Base-by-base conservation (phyloP, 306 rosid genomes). In the Acmispon strigosus region DNA sequence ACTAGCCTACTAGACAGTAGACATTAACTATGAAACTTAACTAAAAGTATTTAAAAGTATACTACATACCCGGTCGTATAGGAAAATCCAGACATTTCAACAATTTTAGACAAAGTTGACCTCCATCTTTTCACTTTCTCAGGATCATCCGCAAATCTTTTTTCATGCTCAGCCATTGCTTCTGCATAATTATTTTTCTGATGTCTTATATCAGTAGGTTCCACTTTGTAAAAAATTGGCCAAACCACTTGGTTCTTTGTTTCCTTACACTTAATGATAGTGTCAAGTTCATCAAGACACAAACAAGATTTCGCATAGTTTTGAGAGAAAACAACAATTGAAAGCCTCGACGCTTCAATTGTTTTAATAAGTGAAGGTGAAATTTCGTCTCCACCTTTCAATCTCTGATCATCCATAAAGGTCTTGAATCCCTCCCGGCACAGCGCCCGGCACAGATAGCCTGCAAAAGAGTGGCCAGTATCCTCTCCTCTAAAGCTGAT, bases 151-250 rank as follows among this genome's bases (percentile, higher is more conserved):
- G 54, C 66, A 10, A 19, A 37, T 12, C 2, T n/a, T 1, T 1
- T 4, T 20, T 66, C 74, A 66, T n/a, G 80, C 14, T 7, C 14
- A 10, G 54, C 39, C 54, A 67, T 66, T 43, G 41, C 62, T 17
- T 29, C 8, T 0, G 2, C 42, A 55, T 43, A 65, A 47, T 39
- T 17, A 0, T 55, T 75, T 19, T 15, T 65, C 18, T 53, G 47
- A 32, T 53, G 1, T 3, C 56, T 48, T 2, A 66, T 39, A 6
- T 45, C 59, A 0, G 50, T 2, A 2, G 60, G 68, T 0, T 66
- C 44, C 43, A 75, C 74, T 50, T 75, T 66, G 80, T 75, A 75
- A 60, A 72, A 73, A 0, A 73, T 50, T 0, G 77, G 75, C 47
- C 50, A 66, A 36, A 76, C 69, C 5, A 57, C 7, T 17, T 48